phyloP scores from a whole-genome alignment of 2,329 filamentous ascomycete species.

The Xylaria sp. region DNA sequence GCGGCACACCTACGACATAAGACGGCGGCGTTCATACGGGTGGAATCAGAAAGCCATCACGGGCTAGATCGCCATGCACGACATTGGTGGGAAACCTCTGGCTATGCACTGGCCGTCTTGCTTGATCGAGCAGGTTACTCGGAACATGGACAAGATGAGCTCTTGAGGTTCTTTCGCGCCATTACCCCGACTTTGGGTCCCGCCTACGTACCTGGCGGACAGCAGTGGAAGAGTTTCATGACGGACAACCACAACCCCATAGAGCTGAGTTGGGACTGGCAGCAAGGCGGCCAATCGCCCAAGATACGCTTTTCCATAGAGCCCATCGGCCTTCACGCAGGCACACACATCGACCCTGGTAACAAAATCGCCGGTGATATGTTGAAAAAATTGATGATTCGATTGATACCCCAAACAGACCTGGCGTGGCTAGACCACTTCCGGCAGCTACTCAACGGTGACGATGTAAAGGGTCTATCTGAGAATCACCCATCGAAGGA shows the following conservation, averaged over 20 bases:
- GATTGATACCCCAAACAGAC: neutral
- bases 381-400: neutral
- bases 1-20: neutral
- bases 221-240: slow-evolving; percentile 6
- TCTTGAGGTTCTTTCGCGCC: slow-evolving; percentile 1
- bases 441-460: neutral
- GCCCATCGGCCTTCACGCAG: neutral
- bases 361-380: neutral
- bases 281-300: neutral
- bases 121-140: neutral
- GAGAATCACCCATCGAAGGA: neutral
- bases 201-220: neutral
- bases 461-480: neutral
- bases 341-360: neutral
- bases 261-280: neutral
- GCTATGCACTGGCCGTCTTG: neutral
- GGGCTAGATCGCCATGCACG: neutral
- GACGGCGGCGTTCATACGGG: neutral
- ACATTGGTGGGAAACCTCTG: neutral
- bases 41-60: neutral
- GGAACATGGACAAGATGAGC: neutral
- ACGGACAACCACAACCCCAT: neutral
- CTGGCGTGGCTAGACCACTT: neutral
- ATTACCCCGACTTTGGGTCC: slow-evolving; percentile 30
- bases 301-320: neutral